phyloP scores from a whole-genome alignment of 257 asterid species.

The Solanum paucissectum region DNA sequence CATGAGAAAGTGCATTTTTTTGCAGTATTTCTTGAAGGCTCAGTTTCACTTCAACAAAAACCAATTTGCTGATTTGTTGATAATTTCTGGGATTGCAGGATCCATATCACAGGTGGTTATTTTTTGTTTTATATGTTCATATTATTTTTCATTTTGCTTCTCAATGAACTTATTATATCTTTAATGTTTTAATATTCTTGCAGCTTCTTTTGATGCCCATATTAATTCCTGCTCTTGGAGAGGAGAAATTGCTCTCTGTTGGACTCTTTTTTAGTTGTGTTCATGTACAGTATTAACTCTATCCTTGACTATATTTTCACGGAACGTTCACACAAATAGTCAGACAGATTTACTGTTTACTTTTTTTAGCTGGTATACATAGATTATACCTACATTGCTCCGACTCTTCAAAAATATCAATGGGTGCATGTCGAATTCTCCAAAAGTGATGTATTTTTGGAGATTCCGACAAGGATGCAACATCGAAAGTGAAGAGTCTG shows the following conservation, averaged over 20 bases:
- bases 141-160: not conserved
- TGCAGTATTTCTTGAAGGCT: conserved; percentile 84
- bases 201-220: conserved; percentile 80
- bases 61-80: conserved; percentile 83
- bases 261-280: conserved; percentile 58
- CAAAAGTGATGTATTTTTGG: not conserved
- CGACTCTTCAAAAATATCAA: not conserved
- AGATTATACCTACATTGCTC: not conserved
- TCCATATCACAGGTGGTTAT: conserved; percentile 58
- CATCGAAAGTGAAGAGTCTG: not conserved
- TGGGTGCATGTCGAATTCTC: not conserved
- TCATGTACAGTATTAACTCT: conserved; percentile 31
- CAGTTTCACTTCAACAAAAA: conserved; percentile 83
- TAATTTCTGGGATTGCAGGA: conserved; percentile 70
- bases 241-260: conserved; percentile 62
- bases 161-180: not conserved
- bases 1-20: not conserved
- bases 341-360: not conserved
- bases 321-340: not conserved
- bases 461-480: not conserved
- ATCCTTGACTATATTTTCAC: not conserved
- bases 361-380: not conserved
- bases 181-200: not conserved
- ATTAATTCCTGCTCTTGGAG: conserved; percentile 62
- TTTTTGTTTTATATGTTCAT: not conserved